A percentile compares a stretch with the other conserved stretches of the same genome.
These are phyloP conservation scores for Nakaseomyces glabratus DNA, from an alignment of 1,139 yeast species.

Conservation along the genomic window DNA sequence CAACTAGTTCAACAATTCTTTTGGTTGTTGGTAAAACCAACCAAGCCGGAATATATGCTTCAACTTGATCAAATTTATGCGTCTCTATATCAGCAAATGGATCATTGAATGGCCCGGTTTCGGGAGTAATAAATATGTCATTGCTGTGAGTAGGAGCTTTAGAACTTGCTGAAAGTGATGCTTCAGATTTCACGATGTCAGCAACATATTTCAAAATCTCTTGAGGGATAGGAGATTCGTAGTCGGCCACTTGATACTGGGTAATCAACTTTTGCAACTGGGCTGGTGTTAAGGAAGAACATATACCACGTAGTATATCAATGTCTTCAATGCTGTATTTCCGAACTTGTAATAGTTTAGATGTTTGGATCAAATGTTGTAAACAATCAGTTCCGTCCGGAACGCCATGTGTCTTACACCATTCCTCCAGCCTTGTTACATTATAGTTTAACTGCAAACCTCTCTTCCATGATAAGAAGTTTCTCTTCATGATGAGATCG, in stretches of 20 bases:
- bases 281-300: constrained; percentile 87
- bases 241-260: constrained; percentile 87
- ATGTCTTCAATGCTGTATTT: constrained; percentile 87
- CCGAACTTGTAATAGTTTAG: constrained; percentile 84
- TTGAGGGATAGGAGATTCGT: constrained; percentile 87
- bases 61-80: constrained; percentile 80
- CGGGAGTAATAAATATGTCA: constrained; percentile 55
- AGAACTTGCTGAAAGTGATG: constrained; percentile 42
- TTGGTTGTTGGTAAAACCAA: constrained; percentile 81
- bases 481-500: constrained; percentile 90
- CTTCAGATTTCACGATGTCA: constrained; percentile 55
- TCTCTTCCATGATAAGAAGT: constrained; percentile 94
- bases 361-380: constrained; percentile 86
- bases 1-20: constrained; percentile 82
- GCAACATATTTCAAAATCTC: constrained; percentile 79
- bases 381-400: constrained; percentile 84
- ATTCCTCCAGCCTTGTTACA: constrained; percentile 92
- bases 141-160: constrained; percentile 34
- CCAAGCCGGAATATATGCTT: constrained; percentile 96
- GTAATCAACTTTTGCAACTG: constrained; percentile 89
- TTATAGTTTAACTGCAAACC: constrained; percentile 95
- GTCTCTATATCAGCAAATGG: constrained; percentile 82
- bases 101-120: constrained; percentile 72
- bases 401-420: constrained; percentile 95
- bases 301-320: constrained; percentile 86